Percentiles rank a stretch among this genome's conserved stretches.
Conservation (phyloP, 345 rosid species). For the Populus ilicifolia region DNA sequence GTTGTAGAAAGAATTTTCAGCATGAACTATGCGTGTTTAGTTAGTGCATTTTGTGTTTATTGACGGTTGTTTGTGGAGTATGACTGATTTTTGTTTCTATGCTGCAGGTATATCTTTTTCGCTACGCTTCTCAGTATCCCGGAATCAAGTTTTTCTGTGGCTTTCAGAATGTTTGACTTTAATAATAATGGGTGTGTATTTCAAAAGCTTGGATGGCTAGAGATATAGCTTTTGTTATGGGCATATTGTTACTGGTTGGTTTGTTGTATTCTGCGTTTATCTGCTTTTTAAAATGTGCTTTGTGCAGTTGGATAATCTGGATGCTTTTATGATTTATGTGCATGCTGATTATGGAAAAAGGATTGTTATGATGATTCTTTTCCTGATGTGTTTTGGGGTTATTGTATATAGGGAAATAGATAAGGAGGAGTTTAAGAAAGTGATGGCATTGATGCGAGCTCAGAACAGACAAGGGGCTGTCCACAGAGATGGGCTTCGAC, state of each 20-base stretch:
- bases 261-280: background rate
- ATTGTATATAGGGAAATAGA: constrained; percentile 59
- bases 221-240: background rate
- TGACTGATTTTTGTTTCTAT: constrained; percentile 9
- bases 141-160: constrained; percentile 73
- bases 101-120: constrained; percentile 81
- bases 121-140: constrained; percentile 88
- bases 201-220: constrained; percentile 3
- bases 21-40: background rate
- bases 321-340: too few relatives aligned
- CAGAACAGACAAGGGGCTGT: constrained; percentile 73
- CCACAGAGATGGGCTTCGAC: constrained; percentile 65
- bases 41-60: background rate
- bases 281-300: constrained; percentile 35
- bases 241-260: background rate
- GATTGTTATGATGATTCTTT: background rate
- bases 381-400: constrained; percentile 9
- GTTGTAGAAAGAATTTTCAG: too few relatives aligned
- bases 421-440: constrained; percentile 82
- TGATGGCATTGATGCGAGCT: constrained; percentile 87
- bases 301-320: background rate
- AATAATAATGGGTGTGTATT: constrained; percentile 70
- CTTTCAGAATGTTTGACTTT: constrained; percentile 89
- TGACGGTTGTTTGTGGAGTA: constrained; percentile 1
- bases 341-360: background rate